Percentiles rank a stretch among this genome's conserved stretches.
Conservation (phyloP, 2,329 filamentous ascomycete genomes). For the Sporothrix mexicana region DNA sequence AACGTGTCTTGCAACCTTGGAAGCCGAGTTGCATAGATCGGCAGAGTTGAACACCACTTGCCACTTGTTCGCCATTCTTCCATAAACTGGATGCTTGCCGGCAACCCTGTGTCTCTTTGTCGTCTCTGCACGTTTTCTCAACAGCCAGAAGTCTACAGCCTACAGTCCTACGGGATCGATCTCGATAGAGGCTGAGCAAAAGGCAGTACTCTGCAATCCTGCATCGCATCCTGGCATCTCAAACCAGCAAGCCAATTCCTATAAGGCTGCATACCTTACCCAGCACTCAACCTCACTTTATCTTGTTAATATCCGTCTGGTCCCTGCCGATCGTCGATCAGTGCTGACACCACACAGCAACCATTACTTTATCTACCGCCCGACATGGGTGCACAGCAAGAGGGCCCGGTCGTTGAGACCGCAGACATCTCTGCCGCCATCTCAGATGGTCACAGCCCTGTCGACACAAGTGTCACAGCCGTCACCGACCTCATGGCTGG, state of each 20-base stretch:
- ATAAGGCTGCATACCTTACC: neutral
- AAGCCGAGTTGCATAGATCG: constrained; percentile 19
- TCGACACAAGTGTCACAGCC: too few species aligned
- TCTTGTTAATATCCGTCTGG: neutral
- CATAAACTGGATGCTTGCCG: neutral
- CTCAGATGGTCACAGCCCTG: neutral
- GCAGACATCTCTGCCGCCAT: neutral
- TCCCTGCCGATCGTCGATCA: constrained; percentile 23
- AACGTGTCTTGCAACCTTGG: constrained; percentile 17
- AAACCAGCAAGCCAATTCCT: neutral
- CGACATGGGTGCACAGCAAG: constrained; percentile 19
- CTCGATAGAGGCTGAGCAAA: neutral
- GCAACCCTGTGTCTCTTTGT: neutral
- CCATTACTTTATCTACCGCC: neutral
- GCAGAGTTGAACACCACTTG: constrained; percentile 17
- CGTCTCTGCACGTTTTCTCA: too few species aligned
- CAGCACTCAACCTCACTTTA: neutral
- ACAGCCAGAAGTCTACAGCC: too few species aligned
- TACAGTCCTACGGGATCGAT: neutral
- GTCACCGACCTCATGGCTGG: neutral
- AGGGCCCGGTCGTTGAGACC: neutral
- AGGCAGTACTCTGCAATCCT: neutral
- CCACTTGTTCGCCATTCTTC: neutral
- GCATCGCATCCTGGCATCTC: neutral
- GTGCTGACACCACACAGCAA: neutral